Evolutionary conservation across 2,329 filamentous ascomycete genomes (phyloP).

Genomic region (Venturiaceae sp.): DNA sequence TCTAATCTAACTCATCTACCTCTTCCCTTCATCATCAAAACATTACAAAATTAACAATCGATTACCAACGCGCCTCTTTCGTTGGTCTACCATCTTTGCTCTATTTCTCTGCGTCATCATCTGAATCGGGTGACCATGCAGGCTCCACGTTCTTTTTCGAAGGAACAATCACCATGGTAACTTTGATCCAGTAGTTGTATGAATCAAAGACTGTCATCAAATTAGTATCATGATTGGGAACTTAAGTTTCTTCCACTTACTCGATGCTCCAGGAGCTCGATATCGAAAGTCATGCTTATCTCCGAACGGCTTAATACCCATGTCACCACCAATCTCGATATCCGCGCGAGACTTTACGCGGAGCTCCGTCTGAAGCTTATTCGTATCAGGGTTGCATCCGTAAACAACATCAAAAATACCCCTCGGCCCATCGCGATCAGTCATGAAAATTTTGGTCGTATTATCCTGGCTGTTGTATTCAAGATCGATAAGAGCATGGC

Average conservation of each 20-base stretch:
- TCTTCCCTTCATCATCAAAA: too few relatives aligned
- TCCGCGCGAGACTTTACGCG: background rate
- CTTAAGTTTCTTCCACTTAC: background rate
- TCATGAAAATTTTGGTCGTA: background rate
- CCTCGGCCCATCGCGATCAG: background rate
- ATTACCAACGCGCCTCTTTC: too few relatives aligned
- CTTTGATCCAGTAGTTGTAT: background rate
- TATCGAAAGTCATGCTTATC: background rate
- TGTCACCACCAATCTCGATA: background rate
- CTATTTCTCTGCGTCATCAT: too few relatives aligned
- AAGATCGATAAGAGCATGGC: background rate
- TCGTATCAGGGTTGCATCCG: background rate
- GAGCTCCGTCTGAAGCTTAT: background rate
- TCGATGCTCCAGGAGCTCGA: background rate
- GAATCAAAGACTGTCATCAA: background rate
- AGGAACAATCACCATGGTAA: background rate
- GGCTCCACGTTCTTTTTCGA: background rate
- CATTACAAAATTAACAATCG: too few relatives aligned
- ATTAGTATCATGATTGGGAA: background rate
- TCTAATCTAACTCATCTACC: too few relatives aligned
- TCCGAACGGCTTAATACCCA: background rate
- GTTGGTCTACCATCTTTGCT: too few relatives aligned
- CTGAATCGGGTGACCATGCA: too few relatives aligned
- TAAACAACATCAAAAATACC: background rate
- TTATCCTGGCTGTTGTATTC: background rate